phyloP scores from a whole-genome alignment of 2,329 filamentous ascomycete genomes.

The Aspergillus ochraceoroseus region DNA sequence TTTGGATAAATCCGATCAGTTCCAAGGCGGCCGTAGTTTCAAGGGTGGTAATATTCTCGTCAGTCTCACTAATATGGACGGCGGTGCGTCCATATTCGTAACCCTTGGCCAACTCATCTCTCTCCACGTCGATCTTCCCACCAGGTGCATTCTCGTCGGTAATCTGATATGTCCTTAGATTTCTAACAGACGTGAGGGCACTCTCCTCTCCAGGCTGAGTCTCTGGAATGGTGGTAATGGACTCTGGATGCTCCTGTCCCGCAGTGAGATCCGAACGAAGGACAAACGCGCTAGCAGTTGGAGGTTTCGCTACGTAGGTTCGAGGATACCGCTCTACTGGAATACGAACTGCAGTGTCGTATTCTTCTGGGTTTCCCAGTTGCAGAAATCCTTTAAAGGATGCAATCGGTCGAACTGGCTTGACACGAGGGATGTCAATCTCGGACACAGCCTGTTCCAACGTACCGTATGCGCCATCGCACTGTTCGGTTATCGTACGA shows the following conservation, averaged over 20 bases:
- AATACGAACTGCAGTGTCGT: slow-evolving; percentile 71
- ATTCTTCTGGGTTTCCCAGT: slow-evolving; percentile 70
- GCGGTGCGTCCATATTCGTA: slow-evolving; percentile 91
- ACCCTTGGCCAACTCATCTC: slow-evolving; percentile 82
- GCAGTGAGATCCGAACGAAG: slow-evolving; percentile 44
- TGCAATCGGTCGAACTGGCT: slow-evolving; percentile 67
- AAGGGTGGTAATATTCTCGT: slow-evolving; percentile 82
- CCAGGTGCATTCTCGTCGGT: slow-evolving; percentile 68
- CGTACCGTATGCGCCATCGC: slow-evolving; percentile 72
- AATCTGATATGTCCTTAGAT: slow-evolving; percentile 73
- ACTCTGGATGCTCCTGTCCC: slow-evolving; percentile 51
- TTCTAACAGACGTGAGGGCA: slow-evolving; percentile 65
- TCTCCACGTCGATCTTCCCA: slow-evolving; percentile 74
- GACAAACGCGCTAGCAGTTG: slow-evolving; percentile 73
- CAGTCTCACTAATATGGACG: slow-evolving; percentile 80
- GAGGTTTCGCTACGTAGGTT: slow-evolving; percentile 69
- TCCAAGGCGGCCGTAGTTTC: slow-evolving; percentile 71
- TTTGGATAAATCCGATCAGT: slow-evolving; percentile 79
- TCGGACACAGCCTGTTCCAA: slow-evolving; percentile 79
- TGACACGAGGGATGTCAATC: slow-evolving; percentile 70
- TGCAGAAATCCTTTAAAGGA: slow-evolving; percentile 75
- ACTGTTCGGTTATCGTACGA: slow-evolving; percentile 60
- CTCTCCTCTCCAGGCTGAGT: slow-evolving; percentile 32
- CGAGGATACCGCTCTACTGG: slow-evolving; percentile 87
- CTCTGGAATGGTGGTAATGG: slow-evolving; percentile 44